Evolutionary conservation across 2,329 filamentous ascomycete species (phyloP), one percentile per base, ranked within the genome.

Genomic region (Coniochaeta ligniaria): DNA sequence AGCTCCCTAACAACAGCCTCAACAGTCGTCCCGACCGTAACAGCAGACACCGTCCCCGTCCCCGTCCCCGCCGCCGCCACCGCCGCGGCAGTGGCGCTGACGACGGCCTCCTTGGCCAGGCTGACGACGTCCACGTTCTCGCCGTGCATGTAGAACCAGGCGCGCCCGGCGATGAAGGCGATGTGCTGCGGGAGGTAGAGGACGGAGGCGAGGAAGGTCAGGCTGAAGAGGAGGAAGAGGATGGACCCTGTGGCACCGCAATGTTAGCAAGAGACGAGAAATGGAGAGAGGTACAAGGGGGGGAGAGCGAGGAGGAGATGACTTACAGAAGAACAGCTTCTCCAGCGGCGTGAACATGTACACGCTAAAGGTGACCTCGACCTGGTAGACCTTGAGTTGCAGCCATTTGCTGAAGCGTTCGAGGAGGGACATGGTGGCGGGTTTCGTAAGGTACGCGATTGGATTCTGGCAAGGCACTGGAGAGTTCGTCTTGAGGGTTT

Each of bases 281-380:
- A n/a, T n/a, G 38, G 9, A 60, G 38, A 17, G 20, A 28, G 17
- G 22, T n/a, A 52, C 43, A 38, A n/a, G 59, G 38, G 24, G 54
- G 59, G 9, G 24, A 2, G 7, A 31, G n/a, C n/a, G n/a, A 28
- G 22, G 24, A 17, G 26, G 50, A 57, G 26, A 22, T 14, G 6
- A 76, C 92, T 61, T 83, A 98, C 95, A 98, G 78, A 98, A 96
- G 69, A 96, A 88, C 76, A 96, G 94, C 75, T 96, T 96, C 80
- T 99, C 95, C 59, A 90, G 92, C 1, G 92, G 90, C 41, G 93
- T 97, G 69, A 97, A 89, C 90, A 99, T 98, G 82, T 99, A 98
- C 28, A 98, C 84, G 63, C 90, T 89, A 76, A 96, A 95, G 14
- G 94, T 97, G 74, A 98, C 94, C 79, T 99, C 95, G 73, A 98